phyloP scores from a whole-genome alignment of 2,329 filamentous ascomycete species.

The Blastomyces percursus region DNA sequence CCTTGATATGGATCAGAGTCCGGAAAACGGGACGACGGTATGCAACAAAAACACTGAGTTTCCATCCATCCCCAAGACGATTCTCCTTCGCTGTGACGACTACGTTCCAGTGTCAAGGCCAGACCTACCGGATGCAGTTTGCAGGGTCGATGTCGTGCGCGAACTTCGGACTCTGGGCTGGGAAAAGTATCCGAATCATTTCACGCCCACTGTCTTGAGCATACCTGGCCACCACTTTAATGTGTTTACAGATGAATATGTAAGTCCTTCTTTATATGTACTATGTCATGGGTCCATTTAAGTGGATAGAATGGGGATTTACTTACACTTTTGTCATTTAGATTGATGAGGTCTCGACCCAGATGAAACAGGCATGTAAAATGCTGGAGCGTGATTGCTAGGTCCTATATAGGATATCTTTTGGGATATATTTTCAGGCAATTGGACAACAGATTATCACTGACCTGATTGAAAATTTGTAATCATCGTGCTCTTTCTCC shows the following conservation, averaged over 20 bases:
- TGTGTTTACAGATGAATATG: slow-evolving; percentile 14
- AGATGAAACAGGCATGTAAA: slow-evolving; percentile 13
- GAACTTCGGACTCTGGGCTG: slow-evolving; percentile 13
- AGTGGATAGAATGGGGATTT: not conserved
- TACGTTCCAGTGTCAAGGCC: slow-evolving; percentile 11
- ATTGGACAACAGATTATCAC: not conserved
- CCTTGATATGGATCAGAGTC: not conserved
- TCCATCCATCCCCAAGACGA: slow-evolving; percentile 8
- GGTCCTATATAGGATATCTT: not conserved
- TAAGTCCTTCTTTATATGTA: slow-evolving; percentile 7
- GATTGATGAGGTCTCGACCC: slow-evolving; percentile 13
- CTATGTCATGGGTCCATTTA: not conserved
- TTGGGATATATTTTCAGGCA: not conserved
- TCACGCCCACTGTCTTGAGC: slow-evolving; percentile 12
- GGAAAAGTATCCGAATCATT: slow-evolving; percentile 14
- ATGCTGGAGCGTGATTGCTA: slow-evolving; percentile 12
- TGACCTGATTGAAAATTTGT: not conserved
- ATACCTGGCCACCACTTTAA: slow-evolving; percentile 17
- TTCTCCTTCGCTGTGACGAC: slow-evolving; percentile 15
- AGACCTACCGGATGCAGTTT: slow-evolving; percentile 7
- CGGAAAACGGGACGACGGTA: slow-evolving; percentile 1
- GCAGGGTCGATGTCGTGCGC: slow-evolving; percentile 14
- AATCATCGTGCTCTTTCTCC: not conserved
- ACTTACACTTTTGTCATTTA: slow-evolving; percentile 4
- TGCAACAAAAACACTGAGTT: not conserved